Evolutionary conservation across 257 asterid species (phyloP).

Genomic region (Pogostemon cablin): DNA sequence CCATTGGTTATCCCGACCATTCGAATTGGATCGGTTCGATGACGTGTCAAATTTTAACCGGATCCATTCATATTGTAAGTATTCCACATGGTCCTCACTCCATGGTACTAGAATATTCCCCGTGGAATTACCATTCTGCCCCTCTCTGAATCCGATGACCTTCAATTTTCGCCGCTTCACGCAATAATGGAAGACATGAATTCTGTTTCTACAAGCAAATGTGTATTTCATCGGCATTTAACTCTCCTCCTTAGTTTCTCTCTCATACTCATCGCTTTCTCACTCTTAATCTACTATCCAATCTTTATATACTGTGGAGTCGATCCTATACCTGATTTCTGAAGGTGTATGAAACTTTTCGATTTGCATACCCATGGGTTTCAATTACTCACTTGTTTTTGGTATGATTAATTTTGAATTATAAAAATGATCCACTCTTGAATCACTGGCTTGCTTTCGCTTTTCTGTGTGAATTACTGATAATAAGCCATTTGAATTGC

Average conservation of each 20-base stretch:
- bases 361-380: not conserved
- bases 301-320: not conserved
- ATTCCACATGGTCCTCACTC: not conserved
- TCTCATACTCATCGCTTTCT: not conserved
- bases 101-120: not conserved
- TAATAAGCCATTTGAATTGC: constrained; percentile 2
- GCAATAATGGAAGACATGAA: constrained; percentile 24
- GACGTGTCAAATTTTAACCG: too few relatives aligned
- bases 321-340: not conserved
- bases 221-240: not conserved
- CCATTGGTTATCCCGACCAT: too few relatives aligned
- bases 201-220: not conserved
- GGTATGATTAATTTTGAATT: not conserved
- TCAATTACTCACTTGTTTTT: not conserved
- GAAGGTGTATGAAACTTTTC: not conserved
- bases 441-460: not conserved
- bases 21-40: too few relatives aligned
- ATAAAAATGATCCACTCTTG: constrained; percentile 7
- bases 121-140: not conserved
- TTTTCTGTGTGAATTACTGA: not conserved
- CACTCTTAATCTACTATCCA: constrained; percentile 1
- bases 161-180: not conserved
- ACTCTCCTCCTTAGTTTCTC: not conserved
- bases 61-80: too few relatives aligned
- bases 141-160: not conserved